Conservation (phyloP, 768 basidiomycete species). For the Artomyces pyxidatus region DNA sequence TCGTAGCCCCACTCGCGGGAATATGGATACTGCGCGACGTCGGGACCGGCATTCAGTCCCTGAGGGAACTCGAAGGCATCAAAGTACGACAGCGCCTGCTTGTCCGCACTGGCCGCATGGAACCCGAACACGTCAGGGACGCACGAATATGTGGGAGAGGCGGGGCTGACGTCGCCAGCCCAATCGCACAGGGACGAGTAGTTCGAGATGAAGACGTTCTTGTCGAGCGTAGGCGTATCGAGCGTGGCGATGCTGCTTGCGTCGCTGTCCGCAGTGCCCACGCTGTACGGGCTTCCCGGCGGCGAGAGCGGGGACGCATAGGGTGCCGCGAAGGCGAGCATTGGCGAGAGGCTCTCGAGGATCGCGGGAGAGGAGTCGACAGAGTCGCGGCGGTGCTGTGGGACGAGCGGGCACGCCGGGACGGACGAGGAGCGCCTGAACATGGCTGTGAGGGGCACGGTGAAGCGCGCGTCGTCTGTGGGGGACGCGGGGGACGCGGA, state of each 20-base stretch:
- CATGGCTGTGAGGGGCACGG: slow-evolving; percentile 52
- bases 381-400: not conserved
- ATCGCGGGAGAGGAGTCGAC: not conserved
- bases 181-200: slow-evolving; percentile 16
- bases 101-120: too few relatives aligned
- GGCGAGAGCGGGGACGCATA: slow-evolving; percentile 6
- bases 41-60: too few relatives aligned
- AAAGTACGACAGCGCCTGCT: too few relatives aligned
- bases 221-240: not conserved
- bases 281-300: slow-evolving; percentile 13
- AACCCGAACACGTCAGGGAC: too few relatives aligned
- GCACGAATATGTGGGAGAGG: too few relatives aligned
- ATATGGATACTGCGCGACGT: too few relatives aligned
- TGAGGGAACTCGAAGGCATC: too few relatives aligned
- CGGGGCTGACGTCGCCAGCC: slow-evolving; percentile 6
- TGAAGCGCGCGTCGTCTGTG: slow-evolving; percentile 26
- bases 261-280: slow-evolving; percentile 8
- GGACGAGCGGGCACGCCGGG: slow-evolving; percentile 1
- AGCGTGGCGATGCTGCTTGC: not conserved
- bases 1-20: too few relatives aligned
- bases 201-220: slow-evolving; percentile 7
- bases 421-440: slow-evolving; percentile 56
- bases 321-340: not conserved
- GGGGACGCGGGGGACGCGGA: slow-evolving; percentile 13
- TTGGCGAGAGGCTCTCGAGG: not conserved